Conservation (phyloP, 257 asterid genomes). For the Ilex aquifolium region DNA sequence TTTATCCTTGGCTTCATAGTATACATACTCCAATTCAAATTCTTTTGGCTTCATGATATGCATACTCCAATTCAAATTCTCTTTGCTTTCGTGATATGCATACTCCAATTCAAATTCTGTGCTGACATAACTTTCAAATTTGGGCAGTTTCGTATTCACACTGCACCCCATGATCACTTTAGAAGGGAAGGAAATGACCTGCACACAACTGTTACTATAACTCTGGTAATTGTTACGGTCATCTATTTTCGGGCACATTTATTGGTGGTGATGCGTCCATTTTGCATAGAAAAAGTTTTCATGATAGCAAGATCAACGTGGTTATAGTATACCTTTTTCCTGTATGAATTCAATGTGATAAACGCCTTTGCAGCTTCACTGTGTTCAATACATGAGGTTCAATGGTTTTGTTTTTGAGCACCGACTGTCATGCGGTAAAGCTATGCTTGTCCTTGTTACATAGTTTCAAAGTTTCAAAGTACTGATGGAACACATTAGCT, state of each 20-base stretch:
- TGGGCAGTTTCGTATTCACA: slow-evolving; percentile 73
- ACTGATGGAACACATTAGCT: no score
- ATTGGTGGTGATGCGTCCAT: background rate
- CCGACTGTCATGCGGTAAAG: no score
- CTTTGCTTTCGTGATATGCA: no score
- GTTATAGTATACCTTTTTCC: background rate
- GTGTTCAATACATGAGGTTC: no score
- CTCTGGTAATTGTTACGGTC: slow-evolving; percentile 53
- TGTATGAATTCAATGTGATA: no score
- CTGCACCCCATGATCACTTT: slow-evolving; percentile 87
- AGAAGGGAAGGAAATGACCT: slow-evolving; percentile 88
- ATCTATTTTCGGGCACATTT: background rate
- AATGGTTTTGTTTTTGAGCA: no score
- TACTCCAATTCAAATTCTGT: background rate
- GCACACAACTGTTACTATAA: slow-evolving; percentile 68
- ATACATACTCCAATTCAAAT: no score
- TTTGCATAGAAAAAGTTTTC: background rate
- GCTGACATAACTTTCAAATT: slow-evolving; percentile 7
- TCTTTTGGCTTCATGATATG: no score
- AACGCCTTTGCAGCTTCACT: no score
- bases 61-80: no score
- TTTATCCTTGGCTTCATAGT: slow-evolving; percentile 9
- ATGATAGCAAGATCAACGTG: background rate
- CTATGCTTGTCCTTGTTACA: no score
- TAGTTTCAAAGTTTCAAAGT: no score